Conservation (phyloP, 1,284 basidiomycete species). For the Puccinia hordei region DNA sequence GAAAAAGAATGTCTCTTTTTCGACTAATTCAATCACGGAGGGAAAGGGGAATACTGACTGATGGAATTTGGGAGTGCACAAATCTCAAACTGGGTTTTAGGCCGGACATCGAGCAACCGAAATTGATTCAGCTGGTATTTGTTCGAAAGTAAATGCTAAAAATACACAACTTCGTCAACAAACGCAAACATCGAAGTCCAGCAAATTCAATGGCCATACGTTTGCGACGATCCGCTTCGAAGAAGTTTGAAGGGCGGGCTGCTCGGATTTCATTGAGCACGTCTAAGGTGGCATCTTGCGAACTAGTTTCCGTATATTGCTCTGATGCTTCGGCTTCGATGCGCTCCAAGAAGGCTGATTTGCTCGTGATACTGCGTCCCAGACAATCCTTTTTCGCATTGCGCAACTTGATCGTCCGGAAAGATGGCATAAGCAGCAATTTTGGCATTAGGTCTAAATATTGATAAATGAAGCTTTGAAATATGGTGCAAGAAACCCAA, state of each 20-base stretch:
- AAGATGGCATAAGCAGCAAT: conserved; percentile 37
- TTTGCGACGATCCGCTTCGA: conserved; percentile 63
- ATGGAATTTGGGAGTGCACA: conserved; percentile 74
- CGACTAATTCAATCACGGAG: background rate
- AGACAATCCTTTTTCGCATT: conserved; percentile 26
- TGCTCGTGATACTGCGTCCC: conserved; percentile 14
- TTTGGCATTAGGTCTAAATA: conserved; percentile 51
- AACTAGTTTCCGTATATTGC: background rate
- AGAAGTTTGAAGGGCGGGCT: conserved; percentile 67
- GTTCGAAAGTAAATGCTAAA: conserved; percentile 60
- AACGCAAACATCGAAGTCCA: conserved; percentile 47
- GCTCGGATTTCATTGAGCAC: conserved; percentile 61
- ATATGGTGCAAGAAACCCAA: background rate
- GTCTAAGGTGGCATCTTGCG: background rate
- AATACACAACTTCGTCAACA: background rate
- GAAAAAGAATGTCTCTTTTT: background rate
- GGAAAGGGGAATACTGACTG: conserved; percentile 66
- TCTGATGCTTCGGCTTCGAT: background rate
- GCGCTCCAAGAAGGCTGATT: conserved; percentile 1
- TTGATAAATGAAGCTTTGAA: conserved; percentile 51
- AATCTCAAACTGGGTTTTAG: conserved; percentile 80
- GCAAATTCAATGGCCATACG: conserved; percentile 59
- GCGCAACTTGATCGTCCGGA: conserved; percentile 41
- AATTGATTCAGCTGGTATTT: conserved; percentile 50
- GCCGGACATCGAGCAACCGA: conserved; percentile 77